Base-by-base conservation (phyloP, 495 filamentous ascomycete species). In the Jackrogersella multiformis region DNA sequence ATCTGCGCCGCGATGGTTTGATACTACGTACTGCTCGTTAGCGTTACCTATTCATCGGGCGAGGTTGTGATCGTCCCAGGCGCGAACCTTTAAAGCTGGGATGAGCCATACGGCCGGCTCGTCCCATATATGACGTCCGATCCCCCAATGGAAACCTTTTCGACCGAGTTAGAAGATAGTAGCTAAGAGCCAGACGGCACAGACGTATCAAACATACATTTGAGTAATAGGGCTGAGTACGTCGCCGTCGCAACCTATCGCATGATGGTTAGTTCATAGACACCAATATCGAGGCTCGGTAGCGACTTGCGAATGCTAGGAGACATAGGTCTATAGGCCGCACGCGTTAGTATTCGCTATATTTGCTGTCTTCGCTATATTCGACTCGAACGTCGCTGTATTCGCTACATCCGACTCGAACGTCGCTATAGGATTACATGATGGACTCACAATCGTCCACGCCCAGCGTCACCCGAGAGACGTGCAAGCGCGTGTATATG, bases 91-190 rank as follows among this genome's bases (percentile, higher is more conserved):
- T 10, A 49, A 20, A 8, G 45, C 45, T n/a, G 45, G 45, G 9
- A 49, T 49, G 18, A 49, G 45, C 45, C 45, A 49, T 6, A 49
- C 32, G 0, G 15, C 45, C 15, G 45, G 45, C 7, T 49, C 45
- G 15, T 49, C 45, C 45, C 45, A 49, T 28, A 49, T 49, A 9
- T 49, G 45, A 28, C 45, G 45, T 2, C 45, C 45, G 18, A 49
- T 49, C 32, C 45, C 45, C 45, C 45, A 49, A 49, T 49, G 45
- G 45, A 49, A 49, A 32, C 45, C 45, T 49, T 26, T 49, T 20
- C n/a, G 6, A 16, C 13, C 26, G 12, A 32, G 5, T 49, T 32
- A 49, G 45, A 8, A 32, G 6, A 49, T 4, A 49, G 41, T 10
- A 5, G 16, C 2, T 3, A 12, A 44, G 8, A 6, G 10, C 3